Evolutionary conservation across 2,329 filamentous ascomycete genomes (phyloP), one percentile per base, ranked within the genome.

Genomic region (Berkeleyomyces basicola): DNA sequence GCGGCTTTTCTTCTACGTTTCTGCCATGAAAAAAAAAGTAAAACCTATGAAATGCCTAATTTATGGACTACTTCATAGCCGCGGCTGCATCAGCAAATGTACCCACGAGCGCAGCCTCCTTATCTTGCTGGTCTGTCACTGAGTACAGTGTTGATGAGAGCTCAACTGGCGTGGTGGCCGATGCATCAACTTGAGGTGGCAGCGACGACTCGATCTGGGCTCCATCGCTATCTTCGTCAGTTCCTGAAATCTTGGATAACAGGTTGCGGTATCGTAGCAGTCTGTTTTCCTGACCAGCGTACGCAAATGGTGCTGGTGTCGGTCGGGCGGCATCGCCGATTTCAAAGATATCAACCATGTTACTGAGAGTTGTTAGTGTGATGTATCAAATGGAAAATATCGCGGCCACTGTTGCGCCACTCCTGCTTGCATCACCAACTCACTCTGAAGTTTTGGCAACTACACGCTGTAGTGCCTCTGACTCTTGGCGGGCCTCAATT

Each of bases 301-400:
- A 78, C 36, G 73, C 73, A 61, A 79, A 80, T 0, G 73, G 73
- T 14, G 73, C 69, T 65, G 65, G 70, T 64, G 66, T 72, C 68
- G 67, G 75, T 68, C 65, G 70, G 59, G 70, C 68, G 42, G 73
- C 71, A 64, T 79, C 77, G 31, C 81, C 80, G 43, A 79, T 78
- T 66, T 85, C 82, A 72, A 85, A 85, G 57, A 86, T 81, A 69
- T 86, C 83, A 65, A 86, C 82, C 73, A 86, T 81, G 68, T 85
- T 84, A 68, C 83, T 86, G 43, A 44, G 4, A 49, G 55, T 61
- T 51, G 65, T 67, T 65, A 67, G 66, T 61, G 7, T 10, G 10
- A 3, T 53, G 33, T 36, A 33, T 10, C 23, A n/a, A 10, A 53
- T 10, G 33, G 10, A 43, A 33, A 7, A 53, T 51, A 31, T 33